Base-by-base conservation (phyloP, 768 basidiomycete species). In the Sarcomyxa edulis region DNA sequence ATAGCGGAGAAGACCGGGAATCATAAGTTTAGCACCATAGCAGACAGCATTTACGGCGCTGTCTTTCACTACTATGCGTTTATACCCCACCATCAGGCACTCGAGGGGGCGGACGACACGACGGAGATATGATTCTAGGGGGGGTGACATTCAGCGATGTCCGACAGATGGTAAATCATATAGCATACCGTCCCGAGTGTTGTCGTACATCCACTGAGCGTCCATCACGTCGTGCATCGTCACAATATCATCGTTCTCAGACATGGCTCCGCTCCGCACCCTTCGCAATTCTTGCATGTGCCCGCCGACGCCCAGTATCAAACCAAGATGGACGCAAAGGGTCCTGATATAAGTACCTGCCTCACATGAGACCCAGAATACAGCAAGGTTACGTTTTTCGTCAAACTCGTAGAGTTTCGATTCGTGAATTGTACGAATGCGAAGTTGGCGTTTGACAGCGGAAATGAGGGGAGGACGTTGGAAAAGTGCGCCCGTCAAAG, bases 191-290 rank as follows among this genome's bases (percentile, higher is more conserved):
- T 99, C 96, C 26, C 94, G 75, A 3, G 88, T 96, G 61, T 95
- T 97, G 59, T 99, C 96, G 59, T 95, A 98, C 56, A 84, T 62
- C 94, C 95, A 99, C 53, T 98, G 96, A 9, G 96, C 96, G 60
- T 99, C 96, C 65, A 99, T 66, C 20, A 99, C 95, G 58, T 99
- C 96, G 64, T 99, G 96, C 96, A 99, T 99, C 15, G 95, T 94
- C 44, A 98, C 96, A 53, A 97, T 92, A 50, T 93, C 93, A 56
- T 98, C 95, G 57, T 90, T 93, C 68, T 99, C 96, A 34, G 86
- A 89, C 78, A 97, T 84, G 34, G 94, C 95, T 52, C 96, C 96
- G 56, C 85, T 90, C 48, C 96, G 71, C 10, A 98, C 95, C 51
- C 96, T 71, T 51, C 96, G 75, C 42, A 99, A 74, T 60, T 99